Base-by-base conservation (phyloP, 202 grass and related monocot species). In the Dendrocalamus latiflorus region DNA sequence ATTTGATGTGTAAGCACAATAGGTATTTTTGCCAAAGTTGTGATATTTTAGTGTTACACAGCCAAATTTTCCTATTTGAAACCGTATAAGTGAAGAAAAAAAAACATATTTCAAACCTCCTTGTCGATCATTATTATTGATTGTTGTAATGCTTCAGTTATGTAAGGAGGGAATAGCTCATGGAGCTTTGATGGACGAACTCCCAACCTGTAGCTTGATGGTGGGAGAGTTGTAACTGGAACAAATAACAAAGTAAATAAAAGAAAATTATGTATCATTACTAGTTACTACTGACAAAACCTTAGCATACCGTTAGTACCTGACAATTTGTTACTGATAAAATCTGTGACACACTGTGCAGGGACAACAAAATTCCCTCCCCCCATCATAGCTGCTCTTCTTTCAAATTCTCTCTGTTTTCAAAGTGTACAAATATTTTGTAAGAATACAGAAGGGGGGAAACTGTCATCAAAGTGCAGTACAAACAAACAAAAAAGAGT, bases 121-220 rank as follows among this genome's bases (percentile, higher is more conserved):
- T 86, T 82, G 47, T 95, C 89, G 59, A 95, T 93, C 91, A 93
- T 85, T 71, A 67, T 58, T 82, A 98, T 91, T 36, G 92, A 90
- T 62, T 88, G 72, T 50, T 98, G 89, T 59, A 98, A 84, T 83
- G 89, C 87, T 95, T 98, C 88, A 78, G 93, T 98, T 76, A 95
- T 89, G 78, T 85, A 78, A 70, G 77, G 57, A 37, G 95, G 91
- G 86, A 91, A 98, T 77, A 98, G 68, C 62, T 95, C 87, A 57
- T 95, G 95, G 30, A 98, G 89, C 66, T 88, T 95, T 53, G 95
- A 91, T 72, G 95, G 80, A 45, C 67, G 81, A 65, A 95, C 91
- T 38, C 95, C 95, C 84, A 98, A 63, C 22, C 93, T 91, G 42
- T 98, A 98, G 89, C 95, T 98, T 88, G 95, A 98, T 81, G 84